phyloP scores from a whole-genome alignment of 2,329 filamentous ascomycete species.

The Furcasterigmium sp. region DNA sequence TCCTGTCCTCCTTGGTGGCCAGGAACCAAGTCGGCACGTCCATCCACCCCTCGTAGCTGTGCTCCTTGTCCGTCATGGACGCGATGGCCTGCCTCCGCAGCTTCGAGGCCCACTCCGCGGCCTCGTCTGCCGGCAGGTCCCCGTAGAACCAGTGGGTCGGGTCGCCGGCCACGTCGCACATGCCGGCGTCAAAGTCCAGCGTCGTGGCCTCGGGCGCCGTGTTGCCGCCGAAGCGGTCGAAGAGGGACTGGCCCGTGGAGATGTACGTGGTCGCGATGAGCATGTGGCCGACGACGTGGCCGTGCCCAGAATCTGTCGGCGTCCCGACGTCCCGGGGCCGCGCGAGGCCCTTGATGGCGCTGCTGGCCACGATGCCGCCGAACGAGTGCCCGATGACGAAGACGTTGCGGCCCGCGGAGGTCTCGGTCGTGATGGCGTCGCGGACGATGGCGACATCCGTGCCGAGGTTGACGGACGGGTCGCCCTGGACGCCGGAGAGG shows the following conservation, averaged over 20 bases:
- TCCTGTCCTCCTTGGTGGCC: background rate
- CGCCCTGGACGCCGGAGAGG: conserved; percentile 29
- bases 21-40: background rate
- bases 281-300: conserved; percentile 36
- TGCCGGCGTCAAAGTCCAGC: conserved; percentile 32
- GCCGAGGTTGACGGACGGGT: conserved; percentile 29
- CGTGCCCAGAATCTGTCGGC: background rate
- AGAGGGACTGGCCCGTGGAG: conserved; percentile 9
- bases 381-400: conserved; percentile 44
- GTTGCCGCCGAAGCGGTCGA: conserved; percentile 31
- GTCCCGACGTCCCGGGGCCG: conserved; percentile 5
- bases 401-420: conserved; percentile 31
- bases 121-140: conserved; percentile 39
- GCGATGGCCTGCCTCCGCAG: conserved; percentile 36
- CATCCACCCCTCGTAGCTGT: background rate
- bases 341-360: conserved; percentile 37
- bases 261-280: conserved; percentile 39
- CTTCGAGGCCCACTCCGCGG: conserved; percentile 31
- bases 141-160: conserved; percentile 42
- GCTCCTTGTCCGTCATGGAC: conserved; percentile 28
- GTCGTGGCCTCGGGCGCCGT: conserved; percentile 18
- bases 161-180: conserved; percentile 29
- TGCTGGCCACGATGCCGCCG: conserved; percentile 38
- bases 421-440: conserved; percentile 28
- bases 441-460: conserved; percentile 34